Base-by-base conservation (phyloP, 2,329 filamentous ascomycete genomes). In the Colletotrichum lentis region DNA sequence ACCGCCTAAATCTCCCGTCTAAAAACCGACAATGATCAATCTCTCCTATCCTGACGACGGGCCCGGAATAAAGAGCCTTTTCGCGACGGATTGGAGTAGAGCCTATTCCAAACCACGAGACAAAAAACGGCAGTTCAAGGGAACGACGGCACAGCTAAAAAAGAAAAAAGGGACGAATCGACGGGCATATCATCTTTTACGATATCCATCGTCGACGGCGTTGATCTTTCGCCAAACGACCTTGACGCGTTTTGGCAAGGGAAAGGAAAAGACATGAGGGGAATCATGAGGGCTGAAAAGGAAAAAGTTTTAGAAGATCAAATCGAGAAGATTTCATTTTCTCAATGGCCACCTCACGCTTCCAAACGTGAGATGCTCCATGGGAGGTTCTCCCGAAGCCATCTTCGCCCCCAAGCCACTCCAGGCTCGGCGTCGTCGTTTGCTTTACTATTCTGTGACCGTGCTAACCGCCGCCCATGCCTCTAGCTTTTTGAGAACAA, bases 341-440 rank as follows among this genome's bases (percentile, higher is more conserved):
- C 83, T 87, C 84, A 86, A 90, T 90, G 89, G 90, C 89, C 89
- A 86, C 90, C 90, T 91, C 88, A 88, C 87, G 83, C 71, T 76
- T 76, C 73, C 77, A 73, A 74, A 78, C 83, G 87, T 90, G 88
- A 89, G 88, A 85, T 90, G 88, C 79, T 90, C 88, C 88, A 90
- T 90, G 88, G 88, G 90, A 91, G 89, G 87, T 87, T 77, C 80
- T 91, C 88, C 89, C 88, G 88, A 90, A 91, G 88, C 37, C 66
- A 69, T 64, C 67, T 66, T 47, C 64, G 52, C 57, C 59, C 54
- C 27, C 55, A n/a, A 53, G 41, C 65, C 69, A 65, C 27, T 11
- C 12, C 56, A 3, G 50, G 50, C 20, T 24, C 24, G 46, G 31
- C 37, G 53, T 53, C 20, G 61, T 49, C 50, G 58, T 64, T 37